Base-by-base conservation (phyloP, 169 alveolate genomes). In the Plasmodium cynomolgi region DNA sequence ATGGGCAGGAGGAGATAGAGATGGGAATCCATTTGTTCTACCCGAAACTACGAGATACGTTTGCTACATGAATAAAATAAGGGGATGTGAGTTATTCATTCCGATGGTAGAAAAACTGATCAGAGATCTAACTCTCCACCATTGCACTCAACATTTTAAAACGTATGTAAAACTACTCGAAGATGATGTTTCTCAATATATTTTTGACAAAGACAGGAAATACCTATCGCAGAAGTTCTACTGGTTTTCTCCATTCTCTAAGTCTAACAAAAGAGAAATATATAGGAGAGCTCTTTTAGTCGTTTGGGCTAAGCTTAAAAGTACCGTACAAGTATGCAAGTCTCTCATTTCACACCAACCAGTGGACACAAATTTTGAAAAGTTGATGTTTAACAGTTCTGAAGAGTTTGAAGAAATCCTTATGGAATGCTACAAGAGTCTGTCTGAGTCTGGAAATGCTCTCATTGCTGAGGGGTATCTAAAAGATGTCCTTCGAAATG, bases 1-100 rank as follows among this genome's bases (percentile, higher is more conserved):
- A 37, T 97, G 98, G 98, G 98, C 97, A 47, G 98, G 98, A 9
- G 98, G 98, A 0, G 98, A 97, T 44, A 86, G 98, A 68, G 98
- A 97, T 93, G 98, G 98, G n/a, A 97, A 97, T 88, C 98, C 98
- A 75, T 96, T 80, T 75, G 98, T 97, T 31, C 95, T 97, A 56
- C 97, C 97, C 5, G 96, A 96, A 74, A 94, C 97, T 31, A 97
- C 98, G 9, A 94, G 93, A 92, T 81, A 95, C 56, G 96, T 96
- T 26, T 96, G 94, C 15, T 95, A 93, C 56, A 93, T 93, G 93
- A 95, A 95, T 92, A 88, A 88, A 68, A 90, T 95, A 9, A 84
- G 95, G 62, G 97, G 97, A 1, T 96, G 97, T 54, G 93, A 93
- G 31, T 72, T 96, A 33, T 95, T 93, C 58, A 93, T 95, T 71